phyloP scores from a whole-genome alignment of 176 grass and related monocot genomes.

The Oryza nivara region DNA sequence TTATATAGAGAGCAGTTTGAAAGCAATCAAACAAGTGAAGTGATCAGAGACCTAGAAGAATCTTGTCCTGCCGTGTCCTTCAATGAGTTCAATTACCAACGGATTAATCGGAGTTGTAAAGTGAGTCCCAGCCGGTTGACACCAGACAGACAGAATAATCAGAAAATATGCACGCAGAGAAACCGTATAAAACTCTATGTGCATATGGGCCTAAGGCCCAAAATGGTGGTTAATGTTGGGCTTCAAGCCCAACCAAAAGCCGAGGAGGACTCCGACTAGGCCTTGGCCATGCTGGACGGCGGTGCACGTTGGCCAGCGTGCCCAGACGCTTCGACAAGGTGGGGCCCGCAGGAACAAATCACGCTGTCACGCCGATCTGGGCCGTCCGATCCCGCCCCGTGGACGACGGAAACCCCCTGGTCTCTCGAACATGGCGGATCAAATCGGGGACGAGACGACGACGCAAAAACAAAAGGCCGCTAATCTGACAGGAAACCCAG shows the following conservation, averaged over 20 bases:
- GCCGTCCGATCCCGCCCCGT: neutral
- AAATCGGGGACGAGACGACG: neutral
- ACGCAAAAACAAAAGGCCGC: neutral
- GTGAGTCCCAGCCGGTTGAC: neutral
- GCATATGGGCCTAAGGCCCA: neutral
- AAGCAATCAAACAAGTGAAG: no score
- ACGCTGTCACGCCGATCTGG: neutral
- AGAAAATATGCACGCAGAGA: neutral
- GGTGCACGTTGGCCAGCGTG: conserved; percentile 28
- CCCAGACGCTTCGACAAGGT: neutral
- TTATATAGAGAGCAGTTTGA: neutral
- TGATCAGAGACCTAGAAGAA: neutral
- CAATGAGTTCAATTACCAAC: neutral
- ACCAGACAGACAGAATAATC: neutral
- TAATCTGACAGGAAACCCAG: neutral
- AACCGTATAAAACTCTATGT: neutral
- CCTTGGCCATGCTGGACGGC: neutral
- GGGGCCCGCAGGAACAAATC: neutral
- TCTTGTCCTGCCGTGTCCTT: neutral
- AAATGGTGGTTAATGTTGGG: no score
- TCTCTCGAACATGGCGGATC: conserved; percentile 6
- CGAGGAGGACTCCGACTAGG: neutral
- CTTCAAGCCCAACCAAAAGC: neutral
- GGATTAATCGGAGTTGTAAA: neutral
- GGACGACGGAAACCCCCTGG: neutral